Percentiles rank a stretch among this genome's conserved stretches.
Conservation (phyloP, 1,284 basidiomycete species). For the Ceratobasidium sp. region DNA sequence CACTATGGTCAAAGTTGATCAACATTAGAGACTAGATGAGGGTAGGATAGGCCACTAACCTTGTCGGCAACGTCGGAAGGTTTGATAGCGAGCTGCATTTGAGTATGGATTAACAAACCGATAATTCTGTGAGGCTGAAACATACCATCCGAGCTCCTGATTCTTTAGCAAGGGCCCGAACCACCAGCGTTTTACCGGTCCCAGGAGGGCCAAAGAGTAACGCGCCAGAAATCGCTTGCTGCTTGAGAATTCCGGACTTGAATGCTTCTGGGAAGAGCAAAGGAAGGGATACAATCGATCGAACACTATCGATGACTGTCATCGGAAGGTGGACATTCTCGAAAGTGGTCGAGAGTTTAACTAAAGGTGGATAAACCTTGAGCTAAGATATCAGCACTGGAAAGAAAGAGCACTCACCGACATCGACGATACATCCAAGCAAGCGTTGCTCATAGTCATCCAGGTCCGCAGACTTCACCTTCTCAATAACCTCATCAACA, state of each 20-base stretch:
- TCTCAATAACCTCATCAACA: conserved; percentile 75
- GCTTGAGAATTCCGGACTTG: conserved; percentile 64
- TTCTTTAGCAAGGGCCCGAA: conserved; percentile 93
- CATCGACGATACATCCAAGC: conserved; percentile 62
- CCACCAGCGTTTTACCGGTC: conserved; percentile 84
- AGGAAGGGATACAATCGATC: conserved; percentile 64
- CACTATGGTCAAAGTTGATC: conserved; percentile 95
- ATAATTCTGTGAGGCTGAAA: conserved; percentile 89
- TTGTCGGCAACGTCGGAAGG: conserved; percentile 97
- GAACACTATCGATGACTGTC: conserved; percentile 89
- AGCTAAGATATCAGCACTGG: neutral
- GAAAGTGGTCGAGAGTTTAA: conserved; percentile 92
- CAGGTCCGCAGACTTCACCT: conserved; percentile 72
- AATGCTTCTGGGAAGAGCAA: conserved; percentile 67
- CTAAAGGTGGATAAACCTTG: conserved; percentile 68
- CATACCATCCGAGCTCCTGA: conserved; percentile 95
- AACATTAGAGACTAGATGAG: too few relatives aligned
- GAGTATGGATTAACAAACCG: neutral
- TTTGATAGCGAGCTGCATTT: conserved; percentile 5
- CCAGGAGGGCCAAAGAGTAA: conserved; percentile 57
- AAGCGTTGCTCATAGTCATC: conserved; percentile 58
- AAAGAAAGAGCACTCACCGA: conserved; percentile 54
- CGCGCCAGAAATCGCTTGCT: conserved; percentile 59
- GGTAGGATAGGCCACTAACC: conserved; percentile 61
- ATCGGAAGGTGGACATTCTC: conserved; percentile 95